Evolutionary conservation across 2,329 filamentous ascomycete species (phyloP), one percentile per base, ranked within the genome.

Genomic region (Aspergillus intermedius): DNA sequence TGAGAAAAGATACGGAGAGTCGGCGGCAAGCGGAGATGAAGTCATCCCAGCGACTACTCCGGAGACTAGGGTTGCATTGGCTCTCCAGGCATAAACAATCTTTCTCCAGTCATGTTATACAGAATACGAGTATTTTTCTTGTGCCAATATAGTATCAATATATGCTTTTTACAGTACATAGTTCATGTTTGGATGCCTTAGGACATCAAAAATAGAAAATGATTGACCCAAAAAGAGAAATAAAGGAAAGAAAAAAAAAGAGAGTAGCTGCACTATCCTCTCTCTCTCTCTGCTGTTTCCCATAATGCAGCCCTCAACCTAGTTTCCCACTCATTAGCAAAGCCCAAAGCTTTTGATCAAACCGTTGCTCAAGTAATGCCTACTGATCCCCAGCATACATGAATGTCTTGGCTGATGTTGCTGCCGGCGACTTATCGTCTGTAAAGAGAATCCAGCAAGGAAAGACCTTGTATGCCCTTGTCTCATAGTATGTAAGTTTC

Each of bases 341-440:
- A 9, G 12, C 50, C 59, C 60, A 61, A 40, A 57, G 45, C 35
- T 46, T 52, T 15, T 56, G 54, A 43, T 62, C 59, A 37, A 62
- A 62, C 39, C 50, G 44, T 35, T 53, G 46, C 28, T 56, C 57
- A 17, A 49, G 48, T 19, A 63, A 49, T 30, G 54, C 54, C 23
- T 49, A 43, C 25, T 49, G 50, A 54, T 63, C 60, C 13, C 58
- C 58, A 1, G 57, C 59, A 44, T 63, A 62, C 54, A 58, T 52
- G 46, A 62, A 63, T 4, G 55, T 57, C n/a, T 52, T 59, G 8
- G 53, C 61, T 3, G 10, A 43, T 2, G 49, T 34, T 42, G 60
- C 49, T 8, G 5, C 8, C 1, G 48, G 44, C 40, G 43, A 37
- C 45, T 48, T 40, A 13, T 15, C 40, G 22, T 52, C 50, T 3